Evolutionary conservation across 2,329 filamentous ascomycete genomes (phyloP).

Genomic region (Microsporum audouinii): DNA sequence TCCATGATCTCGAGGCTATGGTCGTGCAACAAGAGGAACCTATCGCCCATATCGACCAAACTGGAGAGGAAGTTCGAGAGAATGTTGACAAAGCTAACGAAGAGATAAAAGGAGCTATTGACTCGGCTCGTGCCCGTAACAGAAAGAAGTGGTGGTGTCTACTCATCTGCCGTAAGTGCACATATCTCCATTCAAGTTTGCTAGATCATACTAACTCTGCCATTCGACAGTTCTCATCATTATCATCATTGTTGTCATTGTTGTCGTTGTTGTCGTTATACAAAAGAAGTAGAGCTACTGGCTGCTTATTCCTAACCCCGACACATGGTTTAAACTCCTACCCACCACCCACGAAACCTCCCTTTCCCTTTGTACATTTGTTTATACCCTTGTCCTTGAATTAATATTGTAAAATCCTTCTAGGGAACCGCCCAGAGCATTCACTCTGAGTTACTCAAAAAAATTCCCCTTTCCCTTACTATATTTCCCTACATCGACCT

Average conservation of each 20-base stretch:
- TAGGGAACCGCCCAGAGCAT: background rate
- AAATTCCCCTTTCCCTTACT: background rate
- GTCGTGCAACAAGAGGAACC: constrained; percentile 77
- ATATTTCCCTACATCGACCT: background rate
- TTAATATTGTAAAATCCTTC: background rate
- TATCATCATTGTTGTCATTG: constrained; percentile 38
- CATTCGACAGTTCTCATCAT: constrained; percentile 41
- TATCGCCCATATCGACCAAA: constrained; percentile 70
- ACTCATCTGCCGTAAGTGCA: constrained; percentile 52
- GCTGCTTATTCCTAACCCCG: background rate
- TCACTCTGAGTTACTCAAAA: background rate
- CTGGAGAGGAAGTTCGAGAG: constrained; percentile 72
- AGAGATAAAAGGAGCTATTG: constrained; percentile 70
- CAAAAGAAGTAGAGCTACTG: constrained; percentile 16
- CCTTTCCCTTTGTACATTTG: background rate
- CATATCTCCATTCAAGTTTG: background rate
- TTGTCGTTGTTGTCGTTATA: constrained; percentile 41
- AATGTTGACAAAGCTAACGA: constrained; percentile 78
- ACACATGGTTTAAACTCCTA: background rate
- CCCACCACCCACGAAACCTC: background rate
- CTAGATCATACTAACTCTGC: background rate
- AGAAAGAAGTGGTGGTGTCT: constrained; percentile 98
- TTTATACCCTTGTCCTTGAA: constrained; percentile 1
- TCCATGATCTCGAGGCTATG: constrained; percentile 77
- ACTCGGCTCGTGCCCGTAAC: constrained; percentile 65